These are phyloP conservation scores for Metschnikowia hibisci DNA, from an alignment of 805 yeast species.

Conservation along the genomic window DNA sequence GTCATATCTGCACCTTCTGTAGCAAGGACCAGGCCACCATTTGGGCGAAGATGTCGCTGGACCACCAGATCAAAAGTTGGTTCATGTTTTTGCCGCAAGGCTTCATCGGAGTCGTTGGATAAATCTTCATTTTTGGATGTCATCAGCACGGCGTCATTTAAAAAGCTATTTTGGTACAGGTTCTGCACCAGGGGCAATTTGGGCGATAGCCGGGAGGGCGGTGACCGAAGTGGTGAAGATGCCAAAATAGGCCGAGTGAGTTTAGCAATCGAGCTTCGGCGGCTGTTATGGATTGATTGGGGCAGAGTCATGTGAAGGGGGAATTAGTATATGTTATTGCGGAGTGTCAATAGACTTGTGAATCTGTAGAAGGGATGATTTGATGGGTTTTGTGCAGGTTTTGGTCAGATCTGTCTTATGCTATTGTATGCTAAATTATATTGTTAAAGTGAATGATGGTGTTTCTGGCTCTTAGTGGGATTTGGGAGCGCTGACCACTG, in stretches of 20 bases:
- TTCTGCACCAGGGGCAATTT: background rate
- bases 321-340: too few relatives aligned
- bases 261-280: constrained; percentile 16
- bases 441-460: too few relatives aligned
- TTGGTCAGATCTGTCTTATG: too few relatives aligned
- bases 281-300: constrained; percentile 11
- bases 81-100: constrained; percentile 1
- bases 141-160: constrained; percentile 11
- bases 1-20: constrained; percentile 20
- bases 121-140: constrained; percentile 6
- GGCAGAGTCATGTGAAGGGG: constrained; percentile 16
- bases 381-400: too few relatives aligned
- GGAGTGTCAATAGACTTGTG: too few relatives aligned
- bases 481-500: too few relatives aligned
- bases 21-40: constrained; percentile 11
- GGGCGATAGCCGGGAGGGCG: constrained; percentile 11
- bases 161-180: constrained; percentile 14
- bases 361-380: too few relatives aligned
- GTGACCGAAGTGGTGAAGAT: constrained; percentile 9
- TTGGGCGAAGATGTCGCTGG: constrained; percentile 13
- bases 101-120: constrained; percentile 9
- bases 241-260: constrained; percentile 12
- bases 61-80: constrained; percentile 9
- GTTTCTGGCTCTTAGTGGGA: too few relatives aligned
- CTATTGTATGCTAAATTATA: too few relatives aligned